phyloP scores from a whole-genome alignment of 768 basidiomycete species.

The Agaricus subrufescens region DNA sequence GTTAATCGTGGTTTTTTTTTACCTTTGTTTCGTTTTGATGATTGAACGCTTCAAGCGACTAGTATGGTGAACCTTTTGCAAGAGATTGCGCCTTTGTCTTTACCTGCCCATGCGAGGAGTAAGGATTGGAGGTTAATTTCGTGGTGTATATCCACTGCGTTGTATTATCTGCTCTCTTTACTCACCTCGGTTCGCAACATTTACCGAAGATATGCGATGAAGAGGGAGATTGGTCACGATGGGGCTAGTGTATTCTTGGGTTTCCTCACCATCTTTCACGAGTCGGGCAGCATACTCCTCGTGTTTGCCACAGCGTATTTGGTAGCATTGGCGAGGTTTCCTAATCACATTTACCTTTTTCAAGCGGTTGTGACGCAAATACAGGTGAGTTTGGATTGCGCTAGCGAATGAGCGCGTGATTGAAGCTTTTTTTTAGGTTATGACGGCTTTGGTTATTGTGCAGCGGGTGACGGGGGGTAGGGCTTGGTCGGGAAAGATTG shows the following conservation, averaged over 20 bases:
- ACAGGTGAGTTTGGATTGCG: background rate
- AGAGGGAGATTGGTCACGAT: background rate
- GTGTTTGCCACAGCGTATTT: slow-evolving; percentile 2
- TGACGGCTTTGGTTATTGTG: background rate
- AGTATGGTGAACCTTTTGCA: background rate
- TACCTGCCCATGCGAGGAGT: background rate
- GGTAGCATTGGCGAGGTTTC: background rate
- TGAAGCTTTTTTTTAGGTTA: background rate
- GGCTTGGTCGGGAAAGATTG: slow-evolving; percentile 6
- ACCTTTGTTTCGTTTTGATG: background rate
- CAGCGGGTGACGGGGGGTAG: slow-evolving; percentile 4
- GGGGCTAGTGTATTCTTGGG: background rate
- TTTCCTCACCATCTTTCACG: slow-evolving; percentile 3
- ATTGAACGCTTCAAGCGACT: background rate
- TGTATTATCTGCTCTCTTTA: slow-evolving; percentile 3
- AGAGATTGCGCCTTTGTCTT: background rate
- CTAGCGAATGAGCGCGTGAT: background rate
- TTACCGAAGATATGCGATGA: background rate
- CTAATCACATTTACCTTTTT: background rate
- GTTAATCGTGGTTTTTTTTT: background rate
- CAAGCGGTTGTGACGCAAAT: background rate
- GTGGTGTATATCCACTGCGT: slow-evolving; percentile 3
- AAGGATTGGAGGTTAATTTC: slow-evolving; percentile 6
- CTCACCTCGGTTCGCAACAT: background rate
- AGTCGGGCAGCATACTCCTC: background rate